Conservation (phyloP, 352 stramenopile species). For the Phytophthora citrophthora region DNA sequence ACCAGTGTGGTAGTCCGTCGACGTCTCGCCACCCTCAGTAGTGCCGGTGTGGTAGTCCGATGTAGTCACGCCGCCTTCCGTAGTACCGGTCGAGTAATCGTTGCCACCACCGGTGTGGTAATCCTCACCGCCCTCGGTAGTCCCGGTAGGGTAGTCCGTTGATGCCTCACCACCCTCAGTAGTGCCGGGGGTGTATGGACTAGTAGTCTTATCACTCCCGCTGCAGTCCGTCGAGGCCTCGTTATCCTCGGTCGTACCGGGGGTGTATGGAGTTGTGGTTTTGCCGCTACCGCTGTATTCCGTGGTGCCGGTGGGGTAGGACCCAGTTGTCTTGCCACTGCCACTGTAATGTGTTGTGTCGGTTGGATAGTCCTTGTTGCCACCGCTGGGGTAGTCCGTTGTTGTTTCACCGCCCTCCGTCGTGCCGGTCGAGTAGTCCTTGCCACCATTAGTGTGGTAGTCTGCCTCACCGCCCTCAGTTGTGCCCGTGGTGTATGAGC, state of each 20-base stretch:
- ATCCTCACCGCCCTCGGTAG: neutral
- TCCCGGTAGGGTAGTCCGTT: neutral
- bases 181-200: neutral
- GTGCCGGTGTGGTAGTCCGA: neutral
- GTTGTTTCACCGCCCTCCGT: neutral
- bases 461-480: neutral
- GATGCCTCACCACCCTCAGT: neutral
- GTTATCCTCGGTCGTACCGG: neutral
- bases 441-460: neutral
- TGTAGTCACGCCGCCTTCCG: neutral
- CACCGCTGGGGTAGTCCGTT: neutral
- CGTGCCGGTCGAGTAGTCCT: neutral
- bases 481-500: neutral
- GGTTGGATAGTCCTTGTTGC: neutral
- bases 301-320: neutral
- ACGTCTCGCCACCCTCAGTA: neutral
- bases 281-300: no score
- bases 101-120: neutral
- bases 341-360: neutral
- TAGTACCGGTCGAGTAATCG: neutral
- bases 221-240: neutral
- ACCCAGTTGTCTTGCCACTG: neutral
- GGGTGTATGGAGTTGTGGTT: no score
- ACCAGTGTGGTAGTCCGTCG: neutral
- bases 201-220: no score